Percentiles rank a stretch among this genome's conserved stretches.
These are phyloP conservation scores for Colletotrichum caudatum DNA, from an alignment of 2,329 filamentous ascomycete genomes.

Conservation along the genomic window DNA sequence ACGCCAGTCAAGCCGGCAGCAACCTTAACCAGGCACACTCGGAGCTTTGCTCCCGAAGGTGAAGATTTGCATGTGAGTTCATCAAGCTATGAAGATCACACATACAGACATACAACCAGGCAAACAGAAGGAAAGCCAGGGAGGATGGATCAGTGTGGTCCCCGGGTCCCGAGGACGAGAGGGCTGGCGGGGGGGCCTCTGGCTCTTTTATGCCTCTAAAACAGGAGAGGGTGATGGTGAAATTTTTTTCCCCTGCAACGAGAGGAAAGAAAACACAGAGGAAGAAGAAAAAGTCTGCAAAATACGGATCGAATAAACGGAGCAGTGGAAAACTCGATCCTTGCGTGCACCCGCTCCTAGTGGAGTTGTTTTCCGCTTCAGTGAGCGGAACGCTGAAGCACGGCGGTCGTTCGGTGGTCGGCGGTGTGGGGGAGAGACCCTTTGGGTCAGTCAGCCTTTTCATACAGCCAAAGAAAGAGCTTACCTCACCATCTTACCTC, in stretches of 20 bases:
- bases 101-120: constrained; percentile 26
- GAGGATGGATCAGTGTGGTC: neutral
- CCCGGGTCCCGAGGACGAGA: neutral
- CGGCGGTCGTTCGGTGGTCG: constrained; percentile 26
- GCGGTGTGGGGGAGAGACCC: constrained; percentile 21
- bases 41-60: constrained; percentile 35
- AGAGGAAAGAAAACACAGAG: neutral
- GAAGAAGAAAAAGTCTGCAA: constrained; percentile 39
- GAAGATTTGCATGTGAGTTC: constrained; percentile 42
- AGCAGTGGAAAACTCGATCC: constrained; percentile 38
- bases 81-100: constrained; percentile 40
- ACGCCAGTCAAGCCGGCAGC: constrained; percentile 24
- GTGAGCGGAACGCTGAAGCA: constrained; percentile 24
- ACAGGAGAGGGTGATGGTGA: constrained; percentile 13
- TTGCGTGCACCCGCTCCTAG: constrained; percentile 33
- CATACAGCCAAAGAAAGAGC: neutral
- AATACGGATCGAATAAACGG: constrained; percentile 37
- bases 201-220: constrained; percentile 31
- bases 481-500: constrained; percentile 32
- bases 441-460: neutral
- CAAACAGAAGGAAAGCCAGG: constrained; percentile 1
- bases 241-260: neutral
- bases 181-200: neutral
- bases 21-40: constrained; percentile 34
- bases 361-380: constrained; percentile 31